Evolutionary conservation across 192 early-diverging fungal species (phyloP), one percentile per base, ranked within the genome.

Genomic region (Chytriomyces sp.): DNA sequence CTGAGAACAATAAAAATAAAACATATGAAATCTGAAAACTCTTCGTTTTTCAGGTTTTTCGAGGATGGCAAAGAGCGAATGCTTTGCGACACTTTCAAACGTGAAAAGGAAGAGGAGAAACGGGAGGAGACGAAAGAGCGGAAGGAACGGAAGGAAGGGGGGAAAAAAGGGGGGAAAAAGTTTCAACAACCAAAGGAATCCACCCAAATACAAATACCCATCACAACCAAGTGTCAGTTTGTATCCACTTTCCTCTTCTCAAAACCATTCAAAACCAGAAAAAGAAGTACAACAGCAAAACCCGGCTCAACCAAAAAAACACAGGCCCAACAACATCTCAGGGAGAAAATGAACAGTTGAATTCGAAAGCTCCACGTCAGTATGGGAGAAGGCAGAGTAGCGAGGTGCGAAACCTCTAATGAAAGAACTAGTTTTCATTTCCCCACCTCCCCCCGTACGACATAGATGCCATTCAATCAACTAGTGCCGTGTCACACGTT

Each of bases 401-500:
- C 35, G 35, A 35, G 35, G 35, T 35, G 35, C 3, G 35, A 35
- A 35, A 35, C 35, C 35, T 35, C 35, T 35, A 35, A 35, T 35
- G 35, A 35, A 35, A 35, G 35, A 35, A 35, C 35, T n/a, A 60
- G 16, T 60, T 60, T 60, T 60, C 23, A 60, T 60, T 60, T 60
- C 23, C 18, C 18, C 18, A 5, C 16, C 16, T 60, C 23, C 18
- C 0, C 23, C 18, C 0, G 57, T 3, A 60, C 16, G 23, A 60
- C 57, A 60, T 18, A n/a, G 23, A 5, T n/a, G 23, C 57, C 16
- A 60, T 18, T 60, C 23, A 5, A n/a, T 18, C 57, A 60, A 60
- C 18, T 60, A 5, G 57, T 60, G 57, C 57, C 57, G 18, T 3
- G 16, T 23, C 18, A n/a, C 78, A 16, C 81, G 81, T 5, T 85